A percentile compares a stretch with the other conserved stretches of the same genome.
phyloP scores from a whole-genome alignment of 495 filamentous ascomycete genomes.

The Xylaria castorea region DNA sequence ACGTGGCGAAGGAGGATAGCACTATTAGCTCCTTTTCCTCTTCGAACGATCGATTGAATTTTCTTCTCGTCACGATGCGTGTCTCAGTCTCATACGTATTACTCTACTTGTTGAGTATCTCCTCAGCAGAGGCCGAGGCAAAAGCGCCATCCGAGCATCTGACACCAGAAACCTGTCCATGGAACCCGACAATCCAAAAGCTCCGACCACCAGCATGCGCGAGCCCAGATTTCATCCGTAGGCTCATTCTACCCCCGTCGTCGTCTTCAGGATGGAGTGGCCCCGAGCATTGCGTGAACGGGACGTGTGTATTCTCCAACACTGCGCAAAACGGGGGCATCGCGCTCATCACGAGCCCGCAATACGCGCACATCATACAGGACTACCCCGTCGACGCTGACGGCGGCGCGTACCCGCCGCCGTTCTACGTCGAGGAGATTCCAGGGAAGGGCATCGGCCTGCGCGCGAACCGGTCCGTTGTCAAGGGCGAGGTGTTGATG shows the following conservation, averaged over 20 bases:
- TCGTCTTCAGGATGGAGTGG: constrained; percentile 40
- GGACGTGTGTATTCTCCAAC: constrained; percentile 47
- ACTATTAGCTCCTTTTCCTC: background rate
- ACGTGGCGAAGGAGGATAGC: background rate
- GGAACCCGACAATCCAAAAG: constrained; percentile 13
- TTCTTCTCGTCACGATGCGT: constrained; percentile 3
- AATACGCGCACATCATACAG: constrained; percentile 35
- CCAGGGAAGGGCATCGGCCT: constrained; percentile 50
- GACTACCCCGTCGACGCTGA: constrained; percentile 28
- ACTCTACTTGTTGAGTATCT: background rate
- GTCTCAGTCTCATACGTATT: background rate
- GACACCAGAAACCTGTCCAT: constrained; percentile 11
- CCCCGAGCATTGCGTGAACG: constrained; percentile 44
- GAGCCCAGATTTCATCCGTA: constrained; percentile 19
- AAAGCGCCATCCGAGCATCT: background rate
- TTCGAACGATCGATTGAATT: background rate
- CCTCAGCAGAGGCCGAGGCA: background rate
- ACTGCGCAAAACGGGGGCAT: constrained; percentile 37
- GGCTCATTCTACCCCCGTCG: background rate
- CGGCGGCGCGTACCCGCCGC: constrained; percentile 23
- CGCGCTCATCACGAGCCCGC: constrained; percentile 42
- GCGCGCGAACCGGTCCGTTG: constrained; percentile 48
- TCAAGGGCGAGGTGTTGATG: constrained; percentile 48
- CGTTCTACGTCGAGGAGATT: constrained; percentile 41
- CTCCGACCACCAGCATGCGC: constrained; percentile 17